These are phyloP conservation scores for Cryphonectria radicalis DNA, from an alignment of 2,329 filamentous ascomycete genomes.

Conservation along the genomic window DNA sequence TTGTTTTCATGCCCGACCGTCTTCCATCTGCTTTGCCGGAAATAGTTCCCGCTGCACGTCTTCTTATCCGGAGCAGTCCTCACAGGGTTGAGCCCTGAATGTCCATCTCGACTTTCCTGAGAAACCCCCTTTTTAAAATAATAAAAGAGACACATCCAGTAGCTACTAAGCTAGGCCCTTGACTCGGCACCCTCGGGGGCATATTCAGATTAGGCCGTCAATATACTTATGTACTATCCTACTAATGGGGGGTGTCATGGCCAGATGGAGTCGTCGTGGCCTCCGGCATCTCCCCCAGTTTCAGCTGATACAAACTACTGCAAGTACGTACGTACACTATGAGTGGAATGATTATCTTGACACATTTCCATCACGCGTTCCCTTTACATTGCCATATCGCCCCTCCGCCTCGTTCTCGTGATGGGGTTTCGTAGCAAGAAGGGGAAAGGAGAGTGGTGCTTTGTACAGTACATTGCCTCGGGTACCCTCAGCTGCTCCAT, in stretches of 20 bases:
- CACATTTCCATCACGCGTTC: constrained; percentile 14
- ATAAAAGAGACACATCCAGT: not conserved
- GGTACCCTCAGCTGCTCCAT: not conserved
- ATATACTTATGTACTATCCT: not conserved
- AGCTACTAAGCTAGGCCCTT: not conserved
- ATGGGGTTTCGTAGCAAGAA: not conserved
- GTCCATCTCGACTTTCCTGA: not conserved
- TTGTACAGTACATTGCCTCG: not conserved
- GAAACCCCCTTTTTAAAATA: not conserved
- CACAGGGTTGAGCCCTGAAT: not conserved
- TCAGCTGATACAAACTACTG: not conserved
- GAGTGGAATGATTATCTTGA: not conserved
- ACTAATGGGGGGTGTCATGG: not conserved
- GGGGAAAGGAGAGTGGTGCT: not conserved
- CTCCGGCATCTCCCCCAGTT: not conserved
- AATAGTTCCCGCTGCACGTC: not conserved
- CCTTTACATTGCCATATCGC: not conserved
- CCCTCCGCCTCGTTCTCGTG: not conserved
- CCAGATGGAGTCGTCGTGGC: not conserved
- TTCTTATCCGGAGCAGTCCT: not conserved
- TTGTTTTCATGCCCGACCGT: not conserved
- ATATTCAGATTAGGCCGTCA: not conserved
- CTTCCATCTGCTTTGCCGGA: not conserved
- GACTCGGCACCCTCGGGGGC: not conserved
- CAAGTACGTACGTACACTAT: not conserved